Percentiles rank a stretch among this genome's conserved stretches.
Evolutionary conservation across 306 rosid genomes (phyloP).

Genomic region (Citrullus amarus): DNA sequence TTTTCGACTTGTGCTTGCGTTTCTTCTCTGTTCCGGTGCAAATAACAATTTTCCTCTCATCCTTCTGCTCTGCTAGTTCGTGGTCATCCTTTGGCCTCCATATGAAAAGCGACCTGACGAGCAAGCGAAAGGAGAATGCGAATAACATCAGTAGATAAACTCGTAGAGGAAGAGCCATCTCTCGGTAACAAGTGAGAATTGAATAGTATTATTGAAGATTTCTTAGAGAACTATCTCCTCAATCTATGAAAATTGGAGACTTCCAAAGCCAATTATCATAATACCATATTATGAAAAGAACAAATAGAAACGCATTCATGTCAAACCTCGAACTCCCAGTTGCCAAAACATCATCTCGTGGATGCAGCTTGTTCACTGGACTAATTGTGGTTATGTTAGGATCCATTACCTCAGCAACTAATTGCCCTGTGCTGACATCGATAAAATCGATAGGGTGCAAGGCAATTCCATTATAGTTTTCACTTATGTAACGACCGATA

Average conservation of each 20-base stretch:
- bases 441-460: slow-evolving; percentile 93
- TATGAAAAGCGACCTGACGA: slow-evolving; percentile 66
- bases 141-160: background rate
- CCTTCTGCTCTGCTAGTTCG: slow-evolving; percentile 40
- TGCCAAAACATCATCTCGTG: slow-evolving; percentile 73
- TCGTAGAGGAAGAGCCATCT: background rate
- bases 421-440: slow-evolving; percentile 70
- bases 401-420: slow-evolving; percentile 91
- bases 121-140: background rate
- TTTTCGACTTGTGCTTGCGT: slow-evolving; percentile 30
- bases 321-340: slow-evolving; percentile 84
- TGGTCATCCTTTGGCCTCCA: slow-evolving; percentile 75
- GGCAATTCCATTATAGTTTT: slow-evolving; percentile 86
- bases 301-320: background rate
- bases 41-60: slow-evolving; percentile 39
- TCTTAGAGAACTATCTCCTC: background rate
- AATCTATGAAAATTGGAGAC: background rate
- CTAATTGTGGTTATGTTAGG: slow-evolving; percentile 82
- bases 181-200: background rate
- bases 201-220: background rate
- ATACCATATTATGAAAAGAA: background rate
- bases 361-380: slow-evolving; percentile 92
- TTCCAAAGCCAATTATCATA: background rate
- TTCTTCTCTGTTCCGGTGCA: slow-evolving; percentile 40
- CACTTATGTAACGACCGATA: slow-evolving; percentile 86